Evolutionary conservation across 805 yeast species (phyloP), one percentile per base, ranked within the genome.

Genomic region (Cephaloascus albidus): DNA sequence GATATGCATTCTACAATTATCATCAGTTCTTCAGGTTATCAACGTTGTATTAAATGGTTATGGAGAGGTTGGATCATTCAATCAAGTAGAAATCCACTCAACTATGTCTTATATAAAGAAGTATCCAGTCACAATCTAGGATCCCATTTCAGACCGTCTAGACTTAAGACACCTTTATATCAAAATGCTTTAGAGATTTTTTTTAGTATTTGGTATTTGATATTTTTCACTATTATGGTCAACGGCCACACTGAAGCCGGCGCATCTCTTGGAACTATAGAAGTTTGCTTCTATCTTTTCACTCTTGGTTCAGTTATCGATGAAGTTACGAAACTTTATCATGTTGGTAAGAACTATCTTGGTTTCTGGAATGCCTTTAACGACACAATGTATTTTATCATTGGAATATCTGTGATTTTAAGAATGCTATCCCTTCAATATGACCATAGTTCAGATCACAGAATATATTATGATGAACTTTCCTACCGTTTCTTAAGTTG

Each of bases 21-120:
- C 15, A 85, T 88, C 49, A 80, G 87, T 2, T 76, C 94, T 0
- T 64, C 81, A 6, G 96, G 95, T 0, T 87, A 77, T 56, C 95
- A 87, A 58, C 64, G 95, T 39, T 85, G 95, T 61, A 72, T 86
- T 51, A 78, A 81, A 47, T 87, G 95, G 95, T 58, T 87, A 37
- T 87, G 96, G 96, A 66, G 89, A 41, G 96, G 96, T 20, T 85
- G 95, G 95, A 84, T 87, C 45, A 70, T 84, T 38, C 95, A 86
- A 58, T 74, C 82, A 18, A 74, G 78, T 10, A 57, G 55, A 12
- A 86, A 85, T 52, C 85, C 93, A 4, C 70, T 74, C 18, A 76
- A 78, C 14, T 87, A 82, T 49, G 79, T 76, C 19, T 52, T 80
- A 40, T 85, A 81, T 55, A 72, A 69, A 44, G 78, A 77, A 1